Conservation (phyloP, 2,329 filamentous ascomycete genomes). For the Pseudogymnoascus sp. region DNA sequence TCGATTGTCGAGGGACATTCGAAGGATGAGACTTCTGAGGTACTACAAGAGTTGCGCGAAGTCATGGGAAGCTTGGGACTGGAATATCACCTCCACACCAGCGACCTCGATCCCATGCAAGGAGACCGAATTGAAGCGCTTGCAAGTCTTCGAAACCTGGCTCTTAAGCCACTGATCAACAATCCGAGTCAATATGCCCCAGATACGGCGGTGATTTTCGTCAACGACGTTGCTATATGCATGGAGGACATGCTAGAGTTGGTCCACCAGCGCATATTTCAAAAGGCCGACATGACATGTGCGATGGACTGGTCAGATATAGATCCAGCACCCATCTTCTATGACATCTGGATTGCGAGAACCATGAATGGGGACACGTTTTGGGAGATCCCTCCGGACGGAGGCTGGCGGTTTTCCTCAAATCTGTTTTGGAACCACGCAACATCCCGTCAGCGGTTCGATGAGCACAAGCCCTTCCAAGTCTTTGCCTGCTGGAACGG, state of each 20-base stretch:
- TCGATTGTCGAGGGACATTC: conserved; percentile 50
- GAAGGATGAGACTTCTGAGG: conserved; percentile 43
- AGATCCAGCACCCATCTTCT: conserved; percentile 40
- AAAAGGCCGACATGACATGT: conserved; percentile 47
- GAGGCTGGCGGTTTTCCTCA: conserved; percentile 40
- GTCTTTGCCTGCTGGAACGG: conserved; percentile 57
- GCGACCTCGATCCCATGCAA: conserved; percentile 34
- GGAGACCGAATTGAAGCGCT: conserved; percentile 39
- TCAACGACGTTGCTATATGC: conserved; percentile 47
- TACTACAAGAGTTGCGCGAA: conserved; percentile 35
- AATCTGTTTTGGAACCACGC: conserved; percentile 46
- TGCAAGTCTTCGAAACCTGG: conserved; percentile 43
- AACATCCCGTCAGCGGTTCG: conserved; percentile 28
- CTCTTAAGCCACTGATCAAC: conserved; percentile 37
- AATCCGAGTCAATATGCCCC: conserved; percentile 20
- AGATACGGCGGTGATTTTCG: conserved; percentile 40
- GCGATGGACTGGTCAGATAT: conserved; percentile 49
- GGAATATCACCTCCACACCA: conserved; percentile 35
- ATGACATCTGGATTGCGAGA: conserved; percentile 49
- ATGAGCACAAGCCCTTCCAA: conserved; percentile 40
- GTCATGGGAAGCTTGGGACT: conserved; percentile 32
- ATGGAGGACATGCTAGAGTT: conserved; percentile 51
- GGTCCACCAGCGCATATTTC: conserved; percentile 36
- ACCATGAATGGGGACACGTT: conserved; percentile 45
- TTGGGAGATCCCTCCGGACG: conserved; percentile 42